A percentile compares a stretch with the other conserved stretches of the same genome.
phyloP scores from a whole-genome alignment of 257 asterid genomes.

The Nicotiana otophora region DNA sequence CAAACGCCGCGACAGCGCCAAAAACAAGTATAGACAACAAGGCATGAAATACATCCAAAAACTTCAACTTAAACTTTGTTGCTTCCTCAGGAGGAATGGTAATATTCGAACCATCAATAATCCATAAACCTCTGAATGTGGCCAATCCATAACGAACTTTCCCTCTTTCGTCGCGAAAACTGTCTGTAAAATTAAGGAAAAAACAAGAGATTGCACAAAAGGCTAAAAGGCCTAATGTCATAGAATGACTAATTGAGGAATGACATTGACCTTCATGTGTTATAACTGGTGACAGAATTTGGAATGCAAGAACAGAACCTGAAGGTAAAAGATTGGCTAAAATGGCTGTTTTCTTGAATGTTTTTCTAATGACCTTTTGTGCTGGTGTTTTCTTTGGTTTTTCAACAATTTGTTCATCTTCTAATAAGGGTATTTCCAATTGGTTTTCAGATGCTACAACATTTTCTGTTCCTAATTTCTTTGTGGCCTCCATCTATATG shows the following conservation, averaged over 20 bases:
- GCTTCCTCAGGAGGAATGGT: conserved; percentile 37
- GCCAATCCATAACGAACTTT: conserved; percentile 86
- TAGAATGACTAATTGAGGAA: conserved; percentile 31
- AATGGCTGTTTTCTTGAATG: conserved; percentile 71
- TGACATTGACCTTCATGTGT: conserved; percentile 65
- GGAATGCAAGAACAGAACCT: conserved; percentile 80
- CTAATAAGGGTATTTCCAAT: conserved; percentile 38
- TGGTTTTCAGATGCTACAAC: conserved; percentile 15
- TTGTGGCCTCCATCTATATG: not conserved
- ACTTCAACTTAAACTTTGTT: conserved; percentile 29
- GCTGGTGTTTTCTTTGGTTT: conserved; percentile 45
- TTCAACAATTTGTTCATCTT: conserved; percentile 1
- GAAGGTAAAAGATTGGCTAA: conserved; percentile 87
- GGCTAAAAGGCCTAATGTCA: conserved; percentile 39
- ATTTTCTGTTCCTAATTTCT: not conserved
- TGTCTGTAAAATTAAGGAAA: conserved; percentile 62
- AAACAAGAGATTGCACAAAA: conserved; percentile 52
- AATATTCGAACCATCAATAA: conserved; percentile 42
- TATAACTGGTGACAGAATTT: conserved; percentile 53
- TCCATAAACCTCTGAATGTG: conserved; percentile 56
- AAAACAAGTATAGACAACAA: conserved; percentile 54
- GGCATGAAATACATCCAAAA: conserved; percentile 63
- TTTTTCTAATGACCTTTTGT: conserved; percentile 56
- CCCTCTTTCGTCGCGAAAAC: conserved; percentile 63
- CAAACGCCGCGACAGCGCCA: conserved; percentile 63